Evolutionary conservation across 106 monocot species (phyloP), one percentile per base, ranked within the genome.

Genomic region (Posidonia australis): DNA sequence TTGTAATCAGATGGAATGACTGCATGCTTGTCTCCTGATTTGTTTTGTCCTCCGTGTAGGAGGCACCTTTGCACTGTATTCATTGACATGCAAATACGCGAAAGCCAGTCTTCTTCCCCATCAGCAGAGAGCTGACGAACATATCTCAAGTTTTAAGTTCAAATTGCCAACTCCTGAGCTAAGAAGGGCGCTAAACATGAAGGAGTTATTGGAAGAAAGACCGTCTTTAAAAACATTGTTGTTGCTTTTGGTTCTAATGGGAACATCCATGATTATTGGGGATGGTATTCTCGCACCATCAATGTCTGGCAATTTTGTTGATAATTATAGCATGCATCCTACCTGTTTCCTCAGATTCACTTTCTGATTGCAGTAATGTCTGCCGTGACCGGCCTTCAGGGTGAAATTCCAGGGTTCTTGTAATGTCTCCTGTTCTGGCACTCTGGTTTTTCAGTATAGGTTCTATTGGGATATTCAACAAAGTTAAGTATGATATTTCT

Each of bases 271-370:
- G 92, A 64, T 92, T 28, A 88, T 92, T 66, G 92, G 92, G 11
- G 92, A 92, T 77, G 92, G 92, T 43, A 92, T 92, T 80, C 88
- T 92, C 62, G 88, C 92, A 71, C 92, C 92, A 60, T 76, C 92
- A 20, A 88, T 92, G 88, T 92, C 92, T 52, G 92, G 92, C 88
- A 79, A 26, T 12, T 58, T 3, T 48, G 19, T 23, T 21, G 12
- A 1, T 51, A 12, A 27, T 44, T n/a, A 21, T 19, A 55, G 7
- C 28, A 9, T 46, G 0, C 0, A 48, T 49, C 10, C 17, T 18
- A 49, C 20, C 28, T 55, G 4, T 51, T 18, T 27, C 44, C 43
- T 21, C 10, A 52, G n/a, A 23, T 18, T 44, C 56, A 27, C 52
- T 30, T 58, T 58, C 68, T 47, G 0, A 44, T 27, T 80, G 22